Base-by-base conservation (phyloP, 352 stramenopile genomes). In the Phytophthora hybrid region DNA sequence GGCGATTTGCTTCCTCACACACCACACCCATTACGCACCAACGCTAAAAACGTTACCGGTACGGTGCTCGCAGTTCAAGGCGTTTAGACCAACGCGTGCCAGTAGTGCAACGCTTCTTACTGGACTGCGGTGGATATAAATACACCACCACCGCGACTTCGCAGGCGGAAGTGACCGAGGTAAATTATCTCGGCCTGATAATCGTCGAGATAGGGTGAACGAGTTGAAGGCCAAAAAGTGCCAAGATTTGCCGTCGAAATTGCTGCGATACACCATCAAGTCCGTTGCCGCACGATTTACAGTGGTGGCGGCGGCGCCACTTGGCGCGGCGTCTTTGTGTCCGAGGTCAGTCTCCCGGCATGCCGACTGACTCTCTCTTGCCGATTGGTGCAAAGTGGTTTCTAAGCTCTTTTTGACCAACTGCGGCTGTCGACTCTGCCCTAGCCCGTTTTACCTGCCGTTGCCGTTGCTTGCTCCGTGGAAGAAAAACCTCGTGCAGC, bases 311-410 rank as follows among this genome's bases (percentile, higher is more conserved):
- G 23, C 23, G 23, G 23, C 23, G 23, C 23, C 23, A 26, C 23
- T 26, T 41, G 34, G 34, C 51, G 51, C 51, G 51, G 52, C 41
- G 21, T 59, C 52, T 59, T 59, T 59, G 52, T 59, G 52, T 29
- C 41, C 13, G 41, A n/a, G 52, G 52, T 29, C 47, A 19, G 44
- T 41, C 14, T 52, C 44, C 44, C 57, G 14, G 0, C 31, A 60
- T 74, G 70, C 60, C 56, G 47, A 39, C 69, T 76, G 69, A 67
- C 69, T 76, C 54, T 54, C 68, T 71, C 3, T 19, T 19, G 37
- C 34, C 41, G 63, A 76, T 76, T 76, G 39, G 63, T 4, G 2
- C 10, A 65, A 67, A 72, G 29, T 26, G 23, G 23, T 26, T 26
- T 26, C 23, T 26, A 26, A 26, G 23, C 9, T 16, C 9, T 13